phyloP scores from a whole-genome alignment of 2,329 filamentous ascomycete species.

The Pseudogymnoascus sp. region DNA sequence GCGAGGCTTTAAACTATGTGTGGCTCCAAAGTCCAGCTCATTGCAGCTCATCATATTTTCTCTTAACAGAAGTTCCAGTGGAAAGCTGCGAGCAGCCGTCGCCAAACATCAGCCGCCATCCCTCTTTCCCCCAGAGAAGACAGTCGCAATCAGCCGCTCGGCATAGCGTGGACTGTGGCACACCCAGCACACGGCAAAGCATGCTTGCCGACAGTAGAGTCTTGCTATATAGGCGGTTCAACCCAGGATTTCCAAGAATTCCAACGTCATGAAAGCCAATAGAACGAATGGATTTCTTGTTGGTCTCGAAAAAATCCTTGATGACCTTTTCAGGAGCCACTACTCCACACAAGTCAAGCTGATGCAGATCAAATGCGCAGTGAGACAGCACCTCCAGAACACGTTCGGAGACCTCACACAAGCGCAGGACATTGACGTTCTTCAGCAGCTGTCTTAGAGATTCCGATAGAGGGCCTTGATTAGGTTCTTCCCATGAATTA shows the following conservation, averaged over 20 bases:
- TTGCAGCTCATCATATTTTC: not conserved
- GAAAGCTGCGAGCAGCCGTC: not conserved
- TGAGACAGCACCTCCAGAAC: slow-evolving; percentile 12
- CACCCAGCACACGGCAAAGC: slow-evolving; percentile 14
- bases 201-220: not conserved
- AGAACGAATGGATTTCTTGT: slow-evolving; percentile 4
- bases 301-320: slow-evolving; percentile 13
- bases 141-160: slow-evolving; percentile 14
- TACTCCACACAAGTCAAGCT: slow-evolving; percentile 12
- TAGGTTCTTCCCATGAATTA: slow-evolving; percentile 10
- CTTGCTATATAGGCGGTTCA: not conserved
- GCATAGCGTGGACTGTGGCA: slow-evolving; percentile 18
- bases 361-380: slow-evolving; percentile 1
- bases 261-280: not conserved
- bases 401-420: not conserved
- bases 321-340: slow-evolving; percentile 5
- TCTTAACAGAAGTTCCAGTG: not conserved
- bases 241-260: not conserved
- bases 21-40: not conserved
- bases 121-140: slow-evolving; percentile 11
- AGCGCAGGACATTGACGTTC: slow-evolving; percentile 12
- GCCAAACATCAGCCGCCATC: slow-evolving; percentile 1
- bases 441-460: slow-evolving; percentile 12
- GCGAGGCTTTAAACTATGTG: not conserved
- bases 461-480: slow-evolving; percentile 12